phyloP scores from a whole-genome alignment of 2,329 filamentous ascomycete genomes.

The Ascocoryne sarcoides region DNA sequence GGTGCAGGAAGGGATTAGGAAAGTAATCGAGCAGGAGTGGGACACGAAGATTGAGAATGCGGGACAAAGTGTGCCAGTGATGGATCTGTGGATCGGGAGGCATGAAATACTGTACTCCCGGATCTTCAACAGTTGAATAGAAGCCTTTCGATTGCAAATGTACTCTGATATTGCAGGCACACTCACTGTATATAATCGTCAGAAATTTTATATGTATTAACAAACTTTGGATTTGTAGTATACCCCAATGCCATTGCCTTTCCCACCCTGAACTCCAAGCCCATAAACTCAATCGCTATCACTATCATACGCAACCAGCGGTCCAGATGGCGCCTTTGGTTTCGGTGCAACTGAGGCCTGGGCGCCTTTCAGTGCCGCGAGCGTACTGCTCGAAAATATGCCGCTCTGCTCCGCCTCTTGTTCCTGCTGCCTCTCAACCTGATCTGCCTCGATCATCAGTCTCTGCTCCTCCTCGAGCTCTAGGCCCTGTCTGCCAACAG shows the following conservation, averaged over 20 bases:
- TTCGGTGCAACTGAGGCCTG: conserved; percentile 43
- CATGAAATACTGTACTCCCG: conserved; percentile 78
- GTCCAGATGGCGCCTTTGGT: conserved; percentile 49
- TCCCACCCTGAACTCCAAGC: conserved; percentile 12
- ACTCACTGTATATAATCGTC: neutral
- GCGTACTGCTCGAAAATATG: conserved; percentile 74
- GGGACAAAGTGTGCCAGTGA: conserved; percentile 64
- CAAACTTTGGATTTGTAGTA: neutral
- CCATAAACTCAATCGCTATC: conserved; percentile 55
- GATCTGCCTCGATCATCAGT: conserved; percentile 42
- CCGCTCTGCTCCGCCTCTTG: conserved; percentile 37
- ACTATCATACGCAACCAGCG: conserved; percentile 82
- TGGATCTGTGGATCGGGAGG: conserved; percentile 77
- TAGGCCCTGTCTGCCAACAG: conserved; percentile 46
- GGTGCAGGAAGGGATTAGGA: conserved; percentile 48
- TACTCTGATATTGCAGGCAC: neutral
- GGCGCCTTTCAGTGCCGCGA: conserved; percentile 64
- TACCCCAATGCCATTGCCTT: neutral
- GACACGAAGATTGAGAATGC: conserved; percentile 52
- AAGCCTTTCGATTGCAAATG: too few species aligned
- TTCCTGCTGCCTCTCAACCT: conserved; percentile 33
- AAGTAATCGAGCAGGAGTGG: conserved; percentile 53
- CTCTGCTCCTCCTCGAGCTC: conserved; percentile 56
- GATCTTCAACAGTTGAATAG: conserved; percentile 68
- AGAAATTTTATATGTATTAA: neutral